Conservation (phyloP, 2,329 filamentous ascomycete genomes). For the Rhynchosporium secalis region DNA sequence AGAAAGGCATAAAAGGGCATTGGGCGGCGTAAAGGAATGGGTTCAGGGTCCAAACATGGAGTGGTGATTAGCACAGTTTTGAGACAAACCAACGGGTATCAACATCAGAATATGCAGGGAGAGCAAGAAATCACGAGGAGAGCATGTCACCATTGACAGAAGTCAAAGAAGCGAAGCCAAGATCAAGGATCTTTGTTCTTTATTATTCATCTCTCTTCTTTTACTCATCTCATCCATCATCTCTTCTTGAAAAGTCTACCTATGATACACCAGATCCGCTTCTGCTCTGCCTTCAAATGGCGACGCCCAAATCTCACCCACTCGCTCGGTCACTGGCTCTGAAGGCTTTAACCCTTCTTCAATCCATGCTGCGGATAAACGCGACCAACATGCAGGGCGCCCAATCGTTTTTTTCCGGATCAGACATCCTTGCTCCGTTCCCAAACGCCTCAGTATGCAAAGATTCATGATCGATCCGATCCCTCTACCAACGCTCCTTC, state of each 20-base stretch:
- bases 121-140: not conserved
- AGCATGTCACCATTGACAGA: not conserved
- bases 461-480: constrained; percentile 16
- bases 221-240: not conserved
- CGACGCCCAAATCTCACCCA: constrained; percentile 16
- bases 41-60: too few relatives aligned
- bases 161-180: constrained; percentile 3
- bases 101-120: not conserved
- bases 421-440: constrained; percentile 30
- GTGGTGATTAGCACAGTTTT: constrained; percentile 4
- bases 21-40: constrained; percentile 15
- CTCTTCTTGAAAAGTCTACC: constrained; percentile 16
- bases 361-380: constrained; percentile 16
- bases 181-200: constrained; percentile 17
- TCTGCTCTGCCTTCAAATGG: constrained; percentile 2
- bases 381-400: constrained; percentile 17
- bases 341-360: constrained; percentile 2
- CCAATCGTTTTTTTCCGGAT: constrained; percentile 16
- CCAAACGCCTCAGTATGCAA: constrained; percentile 39
- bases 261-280: constrained; percentile 26
- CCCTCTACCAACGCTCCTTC: constrained; percentile 10
- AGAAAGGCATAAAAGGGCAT: constrained; percentile 8
- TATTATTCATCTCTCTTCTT: constrained; percentile 12
- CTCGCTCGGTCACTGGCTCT: constrained; percentile 1
- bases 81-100: not conserved